Base-by-base conservation (phyloP, 2,329 filamentous ascomycete genomes). In the Stagonosporopsis chrysanthemi region DNA sequence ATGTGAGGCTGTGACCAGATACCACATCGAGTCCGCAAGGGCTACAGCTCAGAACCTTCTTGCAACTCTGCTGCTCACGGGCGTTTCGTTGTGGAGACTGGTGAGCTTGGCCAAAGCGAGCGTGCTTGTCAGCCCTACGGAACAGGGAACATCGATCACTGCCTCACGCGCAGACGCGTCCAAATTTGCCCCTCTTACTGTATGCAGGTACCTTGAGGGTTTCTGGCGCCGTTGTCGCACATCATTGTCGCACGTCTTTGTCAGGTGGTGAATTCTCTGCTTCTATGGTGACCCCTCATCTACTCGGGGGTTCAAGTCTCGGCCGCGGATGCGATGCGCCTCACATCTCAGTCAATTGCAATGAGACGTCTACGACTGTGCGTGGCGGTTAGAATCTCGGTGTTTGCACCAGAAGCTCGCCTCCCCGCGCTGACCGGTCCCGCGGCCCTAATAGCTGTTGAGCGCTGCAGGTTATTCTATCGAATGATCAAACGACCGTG, bases 281-380 rank as follows among this genome's bases (percentile, higher is more conserved):
- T 57, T 50, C 52, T 52, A 33, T 33, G 57, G 59, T 66, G 64
- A 63, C 57, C 47, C 48, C 48, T 61, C 53, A 47, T 60, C 58
- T 60, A 61, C 60, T 62, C 55, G 31, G 43, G 54, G 42, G 17
- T 51, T 28, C 43, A 33, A 17, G 48, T 67, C 65, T 63, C 70
- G 70, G 71, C 69, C 71, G 70, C 72, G 71, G 71, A 74, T 67
- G 58, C 72, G 36, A 22, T 19, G 61, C 66, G 60, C 65, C 57
- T 58, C 60, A 49, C 48, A 26, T 38, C 43, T 57, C 54, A 57
- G 29, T 43, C 29, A 52, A 22, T 43, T 39, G 47, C 58, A 61
- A 55, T 59, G 57, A 58, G 62, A 50, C 54, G 53, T 54, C 41
- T 53, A 67, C 60, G 55, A 62, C 53, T 59, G 56, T 60, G 62